A percentile compares a stretch with the other conserved stretches of the same genome.
Conservation (phyloP, 768 basidiomycete genomes). For the Termitomyces sp. region DNA sequence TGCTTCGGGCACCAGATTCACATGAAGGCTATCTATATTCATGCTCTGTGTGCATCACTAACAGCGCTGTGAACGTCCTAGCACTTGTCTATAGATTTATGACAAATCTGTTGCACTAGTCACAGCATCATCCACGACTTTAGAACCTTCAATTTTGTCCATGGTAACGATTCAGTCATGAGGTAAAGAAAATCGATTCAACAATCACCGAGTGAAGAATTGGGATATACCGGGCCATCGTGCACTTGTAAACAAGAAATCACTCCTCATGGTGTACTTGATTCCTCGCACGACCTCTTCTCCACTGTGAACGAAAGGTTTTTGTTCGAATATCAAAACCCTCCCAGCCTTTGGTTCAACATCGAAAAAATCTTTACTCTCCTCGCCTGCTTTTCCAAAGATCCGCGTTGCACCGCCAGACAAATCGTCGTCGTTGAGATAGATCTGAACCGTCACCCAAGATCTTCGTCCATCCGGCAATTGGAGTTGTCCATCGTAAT, state of each 20-base stretch:
- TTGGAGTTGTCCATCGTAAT: conserved; percentile 31
- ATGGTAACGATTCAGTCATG: too few species aligned
- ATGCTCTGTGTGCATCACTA: too few species aligned
- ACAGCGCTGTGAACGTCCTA: too few species aligned
- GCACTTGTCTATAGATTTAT: too few species aligned
- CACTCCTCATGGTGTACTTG: conserved; percentile 36
- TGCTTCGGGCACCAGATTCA: too few species aligned
- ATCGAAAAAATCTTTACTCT: conserved; percentile 24
- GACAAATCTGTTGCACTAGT: too few species aligned
- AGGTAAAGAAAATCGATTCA: too few species aligned
- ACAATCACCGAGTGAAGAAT: not conserved
- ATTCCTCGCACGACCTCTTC: conserved; percentile 32
- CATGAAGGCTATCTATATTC: too few species aligned
- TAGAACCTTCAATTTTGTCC: too few species aligned
- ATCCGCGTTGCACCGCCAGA: conserved; percentile 38
- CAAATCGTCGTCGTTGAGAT: conserved; percentile 33
- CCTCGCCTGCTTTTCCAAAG: conserved; percentile 13
- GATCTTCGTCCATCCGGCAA: conserved; percentile 32
- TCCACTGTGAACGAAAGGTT: conserved; percentile 33
- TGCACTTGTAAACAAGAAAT: conserved; percentile 29
- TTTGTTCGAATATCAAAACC: conserved; percentile 40
- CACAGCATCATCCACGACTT: too few species aligned
- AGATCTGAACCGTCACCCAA: conserved; percentile 38
- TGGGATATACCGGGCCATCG: not conserved
- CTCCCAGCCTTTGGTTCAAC: conserved; percentile 37